phyloP scores from a whole-genome alignment of 176 grass and related monocot species.

The bread wheat (Triticum aestivum) region IWGSC_CS_RefSeq_v2.1 NC_057814.1:623192929-623193428 shows the following conservation, averaged over 20 bases:
- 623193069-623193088: constrained; percentile 20
- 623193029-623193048: background rate
- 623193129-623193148: background rate
- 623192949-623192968: background rate
- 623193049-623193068: background rate
- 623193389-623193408: no score
- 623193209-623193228: background rate
- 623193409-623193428: no score
- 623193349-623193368: no score
- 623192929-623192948: background rate
- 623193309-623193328: no score
- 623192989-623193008: background rate
- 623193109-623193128: background rate
- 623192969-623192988: background rate
- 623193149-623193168: background rate
- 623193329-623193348: no score
- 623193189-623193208: background rate
- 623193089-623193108: background rate
- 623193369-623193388: no score
- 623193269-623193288: background rate
- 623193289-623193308: no score
- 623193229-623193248: background rate
- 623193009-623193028: background rate
- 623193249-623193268: background rate
- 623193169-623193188: background rate